These are phyloP conservation scores for Dactylis glomerata DNA, from an alignment of 176 grass and related monocot species.

Conservation along the genomic window DNA sequence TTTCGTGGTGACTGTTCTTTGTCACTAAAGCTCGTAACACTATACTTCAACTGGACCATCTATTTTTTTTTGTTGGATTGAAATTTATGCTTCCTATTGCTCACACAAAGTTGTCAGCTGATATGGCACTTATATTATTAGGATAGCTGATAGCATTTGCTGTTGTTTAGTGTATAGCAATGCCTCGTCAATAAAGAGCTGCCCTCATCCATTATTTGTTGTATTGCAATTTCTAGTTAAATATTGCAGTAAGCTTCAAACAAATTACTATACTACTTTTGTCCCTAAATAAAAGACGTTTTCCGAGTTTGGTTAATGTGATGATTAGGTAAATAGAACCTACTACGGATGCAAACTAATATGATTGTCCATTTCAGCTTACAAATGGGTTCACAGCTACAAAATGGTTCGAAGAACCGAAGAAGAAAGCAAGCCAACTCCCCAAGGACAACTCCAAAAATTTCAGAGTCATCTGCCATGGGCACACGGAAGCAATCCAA, in stretches of 20 bases:
- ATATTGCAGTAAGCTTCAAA: not conserved
- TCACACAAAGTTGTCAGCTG: not conserved
- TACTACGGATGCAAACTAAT: not conserved
- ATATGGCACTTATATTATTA: not conserved
- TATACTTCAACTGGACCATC: not conserved
- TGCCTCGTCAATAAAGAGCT: not conserved
- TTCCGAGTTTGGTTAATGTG: not conserved
- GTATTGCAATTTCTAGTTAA: not conserved
- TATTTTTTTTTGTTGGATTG: not conserved
- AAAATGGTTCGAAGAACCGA: conserved; percentile 37
- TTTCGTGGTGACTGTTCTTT: not conserved
- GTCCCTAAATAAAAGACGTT: too few relatives aligned
- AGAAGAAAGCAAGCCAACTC: conserved; percentile 27
- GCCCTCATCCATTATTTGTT: not conserved
- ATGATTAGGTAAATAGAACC: not conserved
- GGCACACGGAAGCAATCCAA: not conserved
- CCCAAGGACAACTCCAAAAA: not conserved
- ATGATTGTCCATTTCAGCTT: conserved; percentile 12
- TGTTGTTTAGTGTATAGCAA: not conserved
- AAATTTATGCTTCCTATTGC: not conserved
- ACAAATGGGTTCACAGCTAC: not conserved
- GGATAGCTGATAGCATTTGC: not conserved
- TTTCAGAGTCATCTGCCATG: conserved; percentile 21
- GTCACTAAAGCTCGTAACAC: not conserved
- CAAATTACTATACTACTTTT: not conserved